Evolutionary conservation across 345 rosid genomes (phyloP).

Genomic region (Citrus inodora): DNA sequence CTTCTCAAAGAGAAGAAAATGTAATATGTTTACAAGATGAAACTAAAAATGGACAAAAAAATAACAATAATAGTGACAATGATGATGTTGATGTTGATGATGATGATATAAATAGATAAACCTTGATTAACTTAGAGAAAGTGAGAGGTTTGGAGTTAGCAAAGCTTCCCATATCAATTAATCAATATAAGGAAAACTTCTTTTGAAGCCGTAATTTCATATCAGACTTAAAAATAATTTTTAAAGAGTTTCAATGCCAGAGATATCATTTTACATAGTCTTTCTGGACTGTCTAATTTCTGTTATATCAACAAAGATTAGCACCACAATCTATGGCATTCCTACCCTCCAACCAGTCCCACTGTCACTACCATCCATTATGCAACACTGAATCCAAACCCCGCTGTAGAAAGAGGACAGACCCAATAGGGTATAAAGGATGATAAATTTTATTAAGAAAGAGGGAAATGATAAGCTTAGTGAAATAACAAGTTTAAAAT

Average conservation of each 20-base stretch:
- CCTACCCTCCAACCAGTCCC: neutral
- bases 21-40: neutral
- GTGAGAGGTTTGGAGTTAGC: neutral
- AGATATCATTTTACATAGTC: neutral
- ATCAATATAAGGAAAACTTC: neutral
- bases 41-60: neutral
- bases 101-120: neutral
- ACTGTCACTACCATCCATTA: neutral
- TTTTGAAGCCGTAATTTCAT: neutral
- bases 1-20: neutral
- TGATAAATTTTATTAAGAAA: neutral
- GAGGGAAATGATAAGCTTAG: neutral
- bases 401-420: neutral
- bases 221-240: neutral
- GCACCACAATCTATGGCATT: neutral
- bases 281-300: neutral
- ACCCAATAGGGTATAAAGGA: neutral
- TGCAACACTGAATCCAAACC: neutral
- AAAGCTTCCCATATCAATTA: neutral
- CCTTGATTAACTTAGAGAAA: neutral
- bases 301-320: neutral
- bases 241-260: neutral
- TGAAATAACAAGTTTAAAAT: neutral
- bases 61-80: neutral
- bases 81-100: too few species aligned